Percentiles rank a stretch among this genome's conserved stretches.
phyloP scores from a whole-genome alignment of 441 rosid species.

The Pelargonium australe region DNA sequence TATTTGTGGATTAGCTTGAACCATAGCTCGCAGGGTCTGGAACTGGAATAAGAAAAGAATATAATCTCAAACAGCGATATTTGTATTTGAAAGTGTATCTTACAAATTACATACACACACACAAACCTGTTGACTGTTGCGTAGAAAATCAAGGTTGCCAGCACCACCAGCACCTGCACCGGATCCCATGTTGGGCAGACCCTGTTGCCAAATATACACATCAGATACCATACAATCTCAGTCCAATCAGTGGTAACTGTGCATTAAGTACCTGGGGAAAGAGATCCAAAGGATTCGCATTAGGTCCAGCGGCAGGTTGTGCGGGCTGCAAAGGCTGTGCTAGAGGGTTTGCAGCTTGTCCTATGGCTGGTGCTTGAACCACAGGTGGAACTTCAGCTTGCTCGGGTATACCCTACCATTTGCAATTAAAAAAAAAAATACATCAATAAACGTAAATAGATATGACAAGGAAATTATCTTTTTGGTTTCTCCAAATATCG shows the following conservation, averaged over 20 bases:
- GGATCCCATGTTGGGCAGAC: constrained; percentile 65
- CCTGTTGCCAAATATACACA: constrained; percentile 32
- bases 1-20: constrained; percentile 90
- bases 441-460: too few relatives aligned
- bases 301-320: constrained; percentile 60
- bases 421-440: constrained; percentile 7
- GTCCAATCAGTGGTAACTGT: background rate
- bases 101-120: too few relatives aligned
- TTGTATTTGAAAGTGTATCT: too few relatives aligned
- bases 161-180: constrained; percentile 47
- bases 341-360: constrained; percentile 46
- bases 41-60: constrained; percentile 41
- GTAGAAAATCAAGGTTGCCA: constrained; percentile 72
- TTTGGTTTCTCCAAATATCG: too few relatives aligned
- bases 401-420: constrained; percentile 77
- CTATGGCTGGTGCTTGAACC: constrained; percentile 43
- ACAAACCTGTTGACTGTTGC: constrained; percentile 72
- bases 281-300: constrained; percentile 91
- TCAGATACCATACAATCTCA: background rate
- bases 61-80: background rate
- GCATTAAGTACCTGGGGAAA: constrained; percentile 67
- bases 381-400: constrained; percentile 65
- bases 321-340: constrained; percentile 44
- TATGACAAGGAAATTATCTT: too few relatives aligned
- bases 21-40: constrained; percentile 92